These are phyloP conservation scores for Daldinia concentrica DNA, from an alignment of 495 filamentous ascomycete species.

Conservation along the genomic window DNA sequence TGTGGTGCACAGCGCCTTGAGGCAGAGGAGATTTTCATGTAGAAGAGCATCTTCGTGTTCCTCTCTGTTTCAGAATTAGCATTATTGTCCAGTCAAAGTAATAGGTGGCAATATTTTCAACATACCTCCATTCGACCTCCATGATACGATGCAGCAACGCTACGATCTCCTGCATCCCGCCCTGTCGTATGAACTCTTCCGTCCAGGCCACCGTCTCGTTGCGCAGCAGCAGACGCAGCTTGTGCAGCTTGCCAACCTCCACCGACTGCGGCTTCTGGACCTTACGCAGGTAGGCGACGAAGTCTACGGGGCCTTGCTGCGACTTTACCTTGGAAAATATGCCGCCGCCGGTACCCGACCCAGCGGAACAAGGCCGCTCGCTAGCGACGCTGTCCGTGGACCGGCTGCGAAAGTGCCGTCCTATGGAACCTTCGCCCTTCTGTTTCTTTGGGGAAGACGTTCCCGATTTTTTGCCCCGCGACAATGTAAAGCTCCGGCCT, in stretches of 20 bases:
- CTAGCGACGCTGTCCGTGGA: conserved; percentile 61
- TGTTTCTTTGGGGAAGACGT: conserved; percentile 58
- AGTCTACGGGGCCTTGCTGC: conserved; percentile 74
- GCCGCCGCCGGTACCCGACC: conserved; percentile 48
- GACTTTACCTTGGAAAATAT: conserved; percentile 63
- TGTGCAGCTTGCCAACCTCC: conserved; percentile 94
- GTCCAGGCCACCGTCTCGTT: conserved; percentile 97
- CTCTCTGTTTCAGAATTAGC: conserved; percentile 66
- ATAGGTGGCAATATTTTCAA: conserved; percentile 16
- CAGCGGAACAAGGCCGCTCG: conserved; percentile 56
- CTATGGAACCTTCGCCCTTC: conserved; percentile 61
- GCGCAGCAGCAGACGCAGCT: conserved; percentile 85
- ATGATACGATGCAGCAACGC: conserved; percentile 87
- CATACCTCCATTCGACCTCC: conserved; percentile 94
- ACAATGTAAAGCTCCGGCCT: conserved; percentile 80
- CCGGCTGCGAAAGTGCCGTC: conserved; percentile 61
- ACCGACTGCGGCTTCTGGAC: conserved; percentile 80
- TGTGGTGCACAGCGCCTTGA: conserved; percentile 95
- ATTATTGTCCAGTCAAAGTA: conserved; percentile 29
- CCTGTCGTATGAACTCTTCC: conserved; percentile 84
- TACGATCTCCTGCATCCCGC: conserved; percentile 92
- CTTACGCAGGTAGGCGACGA: conserved; percentile 80
- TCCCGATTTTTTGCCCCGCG: conserved; percentile 58
- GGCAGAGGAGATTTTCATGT: conserved; percentile 90
- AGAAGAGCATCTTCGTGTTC: conserved; percentile 95